Percentiles rank a stretch among this genome's conserved stretches.
These are phyloP conservation scores for Handroanthus guayacan DNA, from an alignment of 257 asterid genomes.

Conservation along the genomic window DNA sequence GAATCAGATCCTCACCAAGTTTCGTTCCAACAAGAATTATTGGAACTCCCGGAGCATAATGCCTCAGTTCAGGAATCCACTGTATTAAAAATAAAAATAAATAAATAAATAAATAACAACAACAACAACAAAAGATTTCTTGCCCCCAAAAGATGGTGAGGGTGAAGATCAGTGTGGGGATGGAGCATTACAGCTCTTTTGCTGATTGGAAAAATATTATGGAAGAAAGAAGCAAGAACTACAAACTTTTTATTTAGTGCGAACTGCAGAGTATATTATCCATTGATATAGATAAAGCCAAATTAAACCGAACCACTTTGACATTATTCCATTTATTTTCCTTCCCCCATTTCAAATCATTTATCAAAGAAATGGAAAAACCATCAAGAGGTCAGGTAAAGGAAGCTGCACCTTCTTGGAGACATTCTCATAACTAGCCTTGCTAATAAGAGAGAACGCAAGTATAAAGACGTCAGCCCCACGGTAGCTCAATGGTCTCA, in stretches of 20 bases:
- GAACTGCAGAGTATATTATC: neutral
- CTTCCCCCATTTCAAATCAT: neutral
- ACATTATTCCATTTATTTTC: constrained; percentile 1
- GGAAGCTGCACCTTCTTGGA: constrained; percentile 57
- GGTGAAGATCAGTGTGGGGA: constrained; percentile 1
- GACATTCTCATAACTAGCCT: constrained; percentile 80
- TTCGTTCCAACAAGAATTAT: constrained; percentile 89
- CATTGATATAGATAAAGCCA: neutral
- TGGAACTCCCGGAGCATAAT: constrained; percentile 88
- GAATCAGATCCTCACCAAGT: constrained; percentile 64
- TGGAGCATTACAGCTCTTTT: neutral
- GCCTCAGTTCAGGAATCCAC: constrained; percentile 95
- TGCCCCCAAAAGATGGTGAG: neutral
- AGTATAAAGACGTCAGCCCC: constrained; percentile 90
- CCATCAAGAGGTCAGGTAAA: neutral
- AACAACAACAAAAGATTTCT: neutral
- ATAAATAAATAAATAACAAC: too few species aligned
- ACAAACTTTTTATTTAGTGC: neutral
- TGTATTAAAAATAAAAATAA: constrained; percentile 37
- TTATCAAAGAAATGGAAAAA: constrained; percentile 3
- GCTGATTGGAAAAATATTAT: neutral
- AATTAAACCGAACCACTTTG: neutral
- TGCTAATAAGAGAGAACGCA: constrained; percentile 87
- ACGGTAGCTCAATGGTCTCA: constrained; percentile 85
- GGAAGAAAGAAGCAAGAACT: neutral